A percentile compares a stretch with the other conserved stretches of the same genome.
phyloP scores from a whole-genome alignment of 75 land plant species.

The Adiantum capillusveneris region DNA sequence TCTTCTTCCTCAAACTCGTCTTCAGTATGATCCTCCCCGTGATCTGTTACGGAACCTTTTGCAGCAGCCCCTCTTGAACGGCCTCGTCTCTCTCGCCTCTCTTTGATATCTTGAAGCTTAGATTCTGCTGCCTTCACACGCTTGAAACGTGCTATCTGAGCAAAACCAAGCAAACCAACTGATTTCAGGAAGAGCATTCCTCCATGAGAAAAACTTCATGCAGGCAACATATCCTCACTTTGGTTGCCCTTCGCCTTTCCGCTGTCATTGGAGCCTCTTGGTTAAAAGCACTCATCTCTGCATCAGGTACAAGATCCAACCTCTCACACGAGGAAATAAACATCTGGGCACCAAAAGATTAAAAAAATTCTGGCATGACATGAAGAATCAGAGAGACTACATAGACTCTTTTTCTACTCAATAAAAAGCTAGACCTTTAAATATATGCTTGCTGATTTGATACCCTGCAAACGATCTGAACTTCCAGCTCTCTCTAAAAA shows the following conservation, averaged over 20 bases:
- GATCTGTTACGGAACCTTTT: conserved; percentile 49
- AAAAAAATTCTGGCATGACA: too few species aligned
- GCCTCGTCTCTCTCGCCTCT: conserved; percentile 78
- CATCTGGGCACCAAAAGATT: conserved; percentile 33
- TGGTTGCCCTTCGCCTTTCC: conserved; percentile 59
- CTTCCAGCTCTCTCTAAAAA: conserved; percentile 60
- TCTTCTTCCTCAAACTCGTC: conserved; percentile 97
- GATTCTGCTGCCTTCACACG: conserved; percentile 84
- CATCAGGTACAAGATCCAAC: conserved; percentile 83
- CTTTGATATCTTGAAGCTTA: conserved; percentile 80
- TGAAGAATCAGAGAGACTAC: too few species aligned
- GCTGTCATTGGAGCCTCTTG: conserved; percentile 32
- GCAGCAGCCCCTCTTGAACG: conserved; percentile 81
- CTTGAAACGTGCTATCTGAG: conserved; percentile 83
- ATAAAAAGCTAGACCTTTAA: conserved; percentile 51
- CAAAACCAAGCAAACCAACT: background rate
- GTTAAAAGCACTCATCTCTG: conserved; percentile 43
- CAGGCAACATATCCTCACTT: conserved; percentile 31
- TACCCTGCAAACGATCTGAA: conserved; percentile 52
- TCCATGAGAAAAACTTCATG: background rate
- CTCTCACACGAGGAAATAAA: conserved; percentile 80
- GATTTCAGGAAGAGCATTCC: background rate
- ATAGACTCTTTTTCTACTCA: conserved; percentile 4
- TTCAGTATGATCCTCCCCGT: conserved; percentile 60
- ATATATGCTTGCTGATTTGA: conserved; percentile 60